Evolutionary conservation across 805 yeast species (phyloP).

Genomic region (Schwanniomyces sp.): DNA sequence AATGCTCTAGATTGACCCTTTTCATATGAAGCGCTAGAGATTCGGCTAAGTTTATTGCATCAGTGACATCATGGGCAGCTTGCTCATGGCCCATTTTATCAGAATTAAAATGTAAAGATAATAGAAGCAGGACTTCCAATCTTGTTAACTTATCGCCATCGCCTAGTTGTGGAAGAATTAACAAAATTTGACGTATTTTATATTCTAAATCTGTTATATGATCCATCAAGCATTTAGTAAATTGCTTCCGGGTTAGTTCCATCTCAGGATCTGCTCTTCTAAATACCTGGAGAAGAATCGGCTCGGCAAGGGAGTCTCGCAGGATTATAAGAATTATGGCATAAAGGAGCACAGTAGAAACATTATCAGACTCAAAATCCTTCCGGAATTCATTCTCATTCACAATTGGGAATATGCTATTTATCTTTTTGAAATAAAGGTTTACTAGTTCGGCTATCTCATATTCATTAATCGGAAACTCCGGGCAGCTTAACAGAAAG

Average conservation of each 20-base stretch:
- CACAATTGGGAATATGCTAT: constrained; percentile 33
- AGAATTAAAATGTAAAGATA: constrained; percentile 24
- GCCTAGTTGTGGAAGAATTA: constrained; percentile 29
- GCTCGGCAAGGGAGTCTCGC: constrained; percentile 26
- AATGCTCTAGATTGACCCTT: constrained; percentile 7
- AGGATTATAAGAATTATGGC: constrained; percentile 27
- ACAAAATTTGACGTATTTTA: constrained; percentile 32
- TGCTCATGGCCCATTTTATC: constrained; percentile 29
- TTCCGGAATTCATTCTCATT: constrained; percentile 27
- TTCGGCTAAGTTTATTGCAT: constrained; percentile 25
- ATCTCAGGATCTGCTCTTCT: constrained; percentile 4
- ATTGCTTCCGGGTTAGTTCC: constrained; percentile 3
- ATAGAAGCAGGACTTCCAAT: constrained; percentile 20
- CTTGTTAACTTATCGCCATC: constrained; percentile 27
- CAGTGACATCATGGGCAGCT: constrained; percentile 27
- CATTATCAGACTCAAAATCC: constrained; percentile 16
- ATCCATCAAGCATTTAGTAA: constrained; percentile 8
- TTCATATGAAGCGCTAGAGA: constrained; percentile 28
- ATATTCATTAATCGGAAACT: constrained; percentile 15
- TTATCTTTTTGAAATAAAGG: constrained; percentile 30
- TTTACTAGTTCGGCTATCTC: constrained; percentile 22
- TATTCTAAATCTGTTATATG: constrained; percentile 25
- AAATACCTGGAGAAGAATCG: constrained; percentile 22
- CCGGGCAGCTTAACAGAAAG: constrained; percentile 26
- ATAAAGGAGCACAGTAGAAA: constrained; percentile 21